A percentile compares a stretch with the other conserved stretches of the same genome.
phyloP scores from a whole-genome alignment of 768 basidiomycete genomes.

The Coprinopsis sp. region DNA sequence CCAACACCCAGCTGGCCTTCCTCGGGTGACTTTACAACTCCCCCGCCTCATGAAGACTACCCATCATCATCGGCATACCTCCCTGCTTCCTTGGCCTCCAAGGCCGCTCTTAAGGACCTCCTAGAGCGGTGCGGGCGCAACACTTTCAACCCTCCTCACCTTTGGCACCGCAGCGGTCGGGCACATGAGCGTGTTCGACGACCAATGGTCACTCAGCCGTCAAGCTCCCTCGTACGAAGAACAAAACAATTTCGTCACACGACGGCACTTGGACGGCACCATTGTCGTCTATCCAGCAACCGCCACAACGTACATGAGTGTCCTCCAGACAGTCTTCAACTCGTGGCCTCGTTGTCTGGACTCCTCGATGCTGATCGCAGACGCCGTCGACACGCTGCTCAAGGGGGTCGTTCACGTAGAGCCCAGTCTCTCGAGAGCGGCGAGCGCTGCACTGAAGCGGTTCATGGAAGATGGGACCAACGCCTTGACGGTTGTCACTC shows the following conservation, averaged over 20 bases:
- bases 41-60: conserved; percentile 59
- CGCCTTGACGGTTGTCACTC: conserved; percentile 53
- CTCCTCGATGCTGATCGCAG: conserved; percentile 46
- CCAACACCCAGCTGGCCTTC: conserved; percentile 75
- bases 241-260: conserved; percentile 58
- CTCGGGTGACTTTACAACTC: conserved; percentile 57
- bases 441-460: conserved; percentile 63
- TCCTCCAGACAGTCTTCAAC: conserved; percentile 74
- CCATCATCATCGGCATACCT: conserved; percentile 63
- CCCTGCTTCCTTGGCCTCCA: conserved; percentile 49
- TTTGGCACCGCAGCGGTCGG: conserved; percentile 63
- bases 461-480: conserved; percentile 60
- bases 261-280: conserved; percentile 61
- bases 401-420: conserved; percentile 85
- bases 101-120: conserved; percentile 68
- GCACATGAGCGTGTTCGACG: conserved; percentile 78
- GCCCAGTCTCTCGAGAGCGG: conserved; percentile 63
- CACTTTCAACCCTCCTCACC: conserved; percentile 52
- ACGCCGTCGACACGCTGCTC: conserved; percentile 74
- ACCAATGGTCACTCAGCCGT: conserved; percentile 69
- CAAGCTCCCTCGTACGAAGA: conserved; percentile 63
- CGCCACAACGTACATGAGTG: conserved; percentile 56
- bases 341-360: conserved; percentile 82
- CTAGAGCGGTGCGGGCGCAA: conserved; percentile 58
- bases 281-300: conserved; percentile 62